Percentiles rank a stretch among this genome's conserved stretches.
These are phyloP conservation scores for Lipomyces sp. DNA, from an alignment of 805 yeast species.

Conservation along the genomic window DNA sequence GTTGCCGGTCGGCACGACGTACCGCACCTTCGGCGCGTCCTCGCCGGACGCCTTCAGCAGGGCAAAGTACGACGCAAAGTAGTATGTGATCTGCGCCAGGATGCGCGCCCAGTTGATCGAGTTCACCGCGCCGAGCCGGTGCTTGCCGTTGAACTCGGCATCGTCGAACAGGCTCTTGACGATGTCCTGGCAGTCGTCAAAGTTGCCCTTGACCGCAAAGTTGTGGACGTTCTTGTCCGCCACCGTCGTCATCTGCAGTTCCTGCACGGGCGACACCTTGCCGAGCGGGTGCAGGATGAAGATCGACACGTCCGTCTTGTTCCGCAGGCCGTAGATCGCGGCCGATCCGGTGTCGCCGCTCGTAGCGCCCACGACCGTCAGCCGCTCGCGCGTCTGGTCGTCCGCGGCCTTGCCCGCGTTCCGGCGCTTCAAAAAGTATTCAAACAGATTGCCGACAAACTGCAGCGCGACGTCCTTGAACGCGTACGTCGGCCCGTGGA, in stretches of 20 bases:
- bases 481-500: constrained; percentile 99
- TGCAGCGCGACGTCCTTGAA: constrained; percentile 98
- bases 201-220: constrained; percentile 89
- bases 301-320: constrained; percentile 96
- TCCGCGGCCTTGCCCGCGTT: constrained; percentile 51
- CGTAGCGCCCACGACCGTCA: constrained; percentile 98
- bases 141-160: constrained; percentile 75
- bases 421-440: constrained; percentile 77
- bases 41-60: constrained; percentile 38
- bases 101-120: constrained; percentile 99
- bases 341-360: constrained; percentile 99
- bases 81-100: constrained; percentile 94
- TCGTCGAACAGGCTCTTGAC: constrained; percentile 94
- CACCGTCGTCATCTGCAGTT: constrained; percentile 97
- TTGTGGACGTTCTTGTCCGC: constrained; percentile 91
- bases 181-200: constrained; percentile 96
- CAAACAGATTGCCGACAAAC: constrained; percentile 95
- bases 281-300: constrained; percentile 97
- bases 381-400: constrained; percentile 52
- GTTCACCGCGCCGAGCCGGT: constrained; percentile 96
- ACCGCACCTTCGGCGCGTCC: constrained; percentile 54
- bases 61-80: constrained; percentile 87
- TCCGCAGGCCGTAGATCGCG: constrained; percentile 95
- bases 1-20: constrained; percentile 96
- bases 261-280: constrained; percentile 95